These are phyloP conservation scores for Pseudocercospora vitis DNA, from an alignment of 2,329 filamentous ascomycete genomes.

Conservation along the genomic window DNA sequence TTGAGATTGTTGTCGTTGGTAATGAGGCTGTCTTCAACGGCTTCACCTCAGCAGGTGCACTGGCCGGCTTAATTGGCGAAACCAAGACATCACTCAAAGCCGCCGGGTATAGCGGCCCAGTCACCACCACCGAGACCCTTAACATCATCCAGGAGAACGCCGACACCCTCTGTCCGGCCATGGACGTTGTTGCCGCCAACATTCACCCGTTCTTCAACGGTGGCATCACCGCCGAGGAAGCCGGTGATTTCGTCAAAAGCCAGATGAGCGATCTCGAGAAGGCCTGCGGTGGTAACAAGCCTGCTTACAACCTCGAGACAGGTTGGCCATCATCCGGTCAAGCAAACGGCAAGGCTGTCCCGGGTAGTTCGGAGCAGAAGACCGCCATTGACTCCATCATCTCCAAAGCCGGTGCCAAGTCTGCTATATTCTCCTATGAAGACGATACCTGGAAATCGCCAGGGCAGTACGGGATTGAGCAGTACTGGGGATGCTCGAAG, in stretches of 20 bases:
- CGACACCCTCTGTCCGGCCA: slow-evolving; percentile 63
- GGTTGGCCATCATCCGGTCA: slow-evolving; percentile 77
- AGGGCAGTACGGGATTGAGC: slow-evolving; percentile 71
- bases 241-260: slow-evolving; percentile 72
- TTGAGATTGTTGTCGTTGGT: slow-evolving; percentile 79
- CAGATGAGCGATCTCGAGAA: slow-evolving; percentile 70
- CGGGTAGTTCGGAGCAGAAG: slow-evolving; percentile 66
- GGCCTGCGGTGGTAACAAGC: slow-evolving; percentile 67
- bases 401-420: slow-evolving; percentile 62
- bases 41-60: slow-evolving; percentile 62
- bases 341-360: slow-evolving; percentile 70
- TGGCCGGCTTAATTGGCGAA: slow-evolving; percentile 68
- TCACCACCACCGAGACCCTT: slow-evolving; percentile 85
- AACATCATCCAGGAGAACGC: slow-evolving; percentile 69
- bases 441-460: slow-evolving; percentile 80
- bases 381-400: slow-evolving; percentile 71
- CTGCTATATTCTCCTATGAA: slow-evolving; percentile 78
- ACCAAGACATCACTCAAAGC: slow-evolving; percentile 62
- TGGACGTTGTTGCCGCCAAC: slow-evolving; percentile 82
- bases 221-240: slow-evolving; percentile 59
- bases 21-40: slow-evolving; percentile 87
- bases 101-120: slow-evolving; percentile 63
- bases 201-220: slow-evolving; percentile 94
- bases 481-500: slow-evolving; percentile 68
- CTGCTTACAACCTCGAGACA: slow-evolving; percentile 80